phyloP scores from a whole-genome alignment of 2,329 filamentous ascomycete genomes.

The Conoideocrella luteorostrata region DNA sequence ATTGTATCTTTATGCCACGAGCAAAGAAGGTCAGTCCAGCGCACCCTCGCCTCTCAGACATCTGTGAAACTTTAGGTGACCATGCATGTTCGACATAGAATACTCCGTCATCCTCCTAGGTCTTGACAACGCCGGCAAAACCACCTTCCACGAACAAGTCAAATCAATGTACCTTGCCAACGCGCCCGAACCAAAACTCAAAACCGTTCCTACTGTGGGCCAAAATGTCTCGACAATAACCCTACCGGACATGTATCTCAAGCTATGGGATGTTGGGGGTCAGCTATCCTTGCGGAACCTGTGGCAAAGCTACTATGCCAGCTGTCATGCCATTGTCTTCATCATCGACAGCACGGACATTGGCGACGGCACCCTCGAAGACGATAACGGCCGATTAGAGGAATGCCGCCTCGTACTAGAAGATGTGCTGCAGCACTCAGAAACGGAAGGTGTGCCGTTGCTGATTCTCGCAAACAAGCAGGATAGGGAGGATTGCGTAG shows the following conservation, averaged over 20 bases:
- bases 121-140: slow-evolving; percentile 97
- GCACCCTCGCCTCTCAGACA: not conserved
- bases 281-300: slow-evolving; percentile 82
- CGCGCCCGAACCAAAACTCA: slow-evolving; percentile 58
- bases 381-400: slow-evolving; percentile 58
- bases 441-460: slow-evolving; percentile 86
- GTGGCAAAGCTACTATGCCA: slow-evolving; percentile 94
- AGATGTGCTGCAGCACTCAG: slow-evolving; percentile 78
- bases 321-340: slow-evolving; percentile 94
- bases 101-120: slow-evolving; percentile 96
- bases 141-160: slow-evolving; percentile 93
- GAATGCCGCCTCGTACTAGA: slow-evolving; percentile 89
- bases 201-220: slow-evolving; percentile 93
- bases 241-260: slow-evolving; percentile 90
- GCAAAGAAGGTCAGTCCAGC: slow-evolving; percentile 74
- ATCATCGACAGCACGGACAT: slow-evolving; percentile 95
- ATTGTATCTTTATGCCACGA: slow-evolving; percentile 89
- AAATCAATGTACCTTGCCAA: slow-evolving; percentile 74
- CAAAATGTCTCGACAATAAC: slow-evolving; percentile 93
- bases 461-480: slow-evolving; percentile 96
- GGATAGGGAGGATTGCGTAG: slow-evolving; percentile 93
- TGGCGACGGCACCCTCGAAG: slow-evolving; percentile 67
- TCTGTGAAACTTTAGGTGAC: not conserved
- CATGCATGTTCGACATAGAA: slow-evolving; percentile 48
- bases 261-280: slow-evolving; percentile 97